Evolutionary conservation across 2,329 filamentous ascomycete genomes (phyloP), one percentile per base, ranked within the genome.

Genomic region (Coniochaeta hoffmannii): DNA sequence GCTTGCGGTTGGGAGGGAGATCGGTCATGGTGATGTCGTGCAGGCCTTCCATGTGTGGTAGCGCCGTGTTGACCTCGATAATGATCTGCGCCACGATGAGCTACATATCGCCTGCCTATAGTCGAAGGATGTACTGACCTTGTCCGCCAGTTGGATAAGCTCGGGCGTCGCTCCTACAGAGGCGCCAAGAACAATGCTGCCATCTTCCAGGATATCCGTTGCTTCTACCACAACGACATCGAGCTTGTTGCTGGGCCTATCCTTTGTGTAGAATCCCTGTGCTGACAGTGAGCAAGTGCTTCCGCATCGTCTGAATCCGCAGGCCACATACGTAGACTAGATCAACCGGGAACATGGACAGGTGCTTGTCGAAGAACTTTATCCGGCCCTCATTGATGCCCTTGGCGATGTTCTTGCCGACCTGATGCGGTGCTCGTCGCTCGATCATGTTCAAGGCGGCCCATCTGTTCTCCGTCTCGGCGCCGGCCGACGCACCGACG

Each of bases 21-120:
- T 94, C 88, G n/a, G 87, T 90, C 80, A 92, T 87, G 59, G 88
- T 91, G 68, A 96, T 95, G 66, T 96, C 91, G 77, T 96, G 90
- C 17, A 96, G 81, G 53, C 90, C 91, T 69, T 94, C 87, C 66
- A 96, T 92, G 44, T 84, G 90, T 5, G 90, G 90, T 53, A 89
- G 82, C 1, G 90, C 77, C 0, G 91, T 96, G 77, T 96, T 96
- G 73, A 96, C 88, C 75, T 96, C 90, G 66, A 96, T 89, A 66
- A 96, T 90, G 72, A 96, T 83, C 81, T 79, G 32, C 12, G 44
- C 10, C 15, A 3, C 24, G 30, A 54, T 38, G 1, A 50, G 31
- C 22, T 15, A 24, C 14, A 10, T 14, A 36, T 55, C 34, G 11
- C n/a, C 12, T 22, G 22, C 17, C 12, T 32, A 38, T n/a, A 32